Base-by-base conservation (phyloP, 2,329 filamentous ascomycete species). In the Dactylellina sp. region DNA sequence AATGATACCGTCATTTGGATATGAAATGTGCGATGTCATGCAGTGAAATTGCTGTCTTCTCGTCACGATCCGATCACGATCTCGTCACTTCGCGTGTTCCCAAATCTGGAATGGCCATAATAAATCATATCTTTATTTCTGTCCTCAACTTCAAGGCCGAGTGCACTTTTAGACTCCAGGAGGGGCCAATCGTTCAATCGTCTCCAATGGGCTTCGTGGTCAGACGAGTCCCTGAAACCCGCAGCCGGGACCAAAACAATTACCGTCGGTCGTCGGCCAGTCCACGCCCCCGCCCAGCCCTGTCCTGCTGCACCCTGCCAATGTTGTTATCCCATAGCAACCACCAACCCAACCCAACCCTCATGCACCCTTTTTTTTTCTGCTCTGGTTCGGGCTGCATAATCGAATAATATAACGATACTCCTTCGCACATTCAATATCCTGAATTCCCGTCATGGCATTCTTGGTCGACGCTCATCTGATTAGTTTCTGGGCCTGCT, bases 221-320 rank as follows among this genome's bases (percentile, higher is more conserved):
- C 20, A 28, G 25, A 46, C 20, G 16, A 20, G n/a, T 46, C 42
- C n/a, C 20, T 22, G 20, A 24, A 32, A 6, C 32, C 37, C n/a
- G n/a, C n/a, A n/a, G n/a, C n/a, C n/a, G n/a, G n/a, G n/a, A n/a
- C n/a, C n/a, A n/a, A n/a, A n/a, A n/a, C n/a, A 50, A 57, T 40
- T 50, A 28, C 62, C 62, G 62, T 59, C 62, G 52, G 62, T 52
- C 62, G 37, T 40, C 62, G 62, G 62, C 42, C 44, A 57, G 37
- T 22, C 32, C 42, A 52, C 25, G 20, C 37, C 28, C 16, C 25
- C 50, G 25, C 62, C 20, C 37, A 40, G 42, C 32, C 61, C 61
- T 20, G 14, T 24, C 47, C 18, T n/a, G n/a, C 18, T 28, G 28
- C 24, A 62, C n/a, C n/a, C n/a, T n/a, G n/a, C n/a, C n/a, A n/a